Evolutionary conservation across 2,329 filamentous ascomycete genomes (phyloP), one percentile per base, ranked within the genome.

Genomic region (Xylaria sp.): DNA sequence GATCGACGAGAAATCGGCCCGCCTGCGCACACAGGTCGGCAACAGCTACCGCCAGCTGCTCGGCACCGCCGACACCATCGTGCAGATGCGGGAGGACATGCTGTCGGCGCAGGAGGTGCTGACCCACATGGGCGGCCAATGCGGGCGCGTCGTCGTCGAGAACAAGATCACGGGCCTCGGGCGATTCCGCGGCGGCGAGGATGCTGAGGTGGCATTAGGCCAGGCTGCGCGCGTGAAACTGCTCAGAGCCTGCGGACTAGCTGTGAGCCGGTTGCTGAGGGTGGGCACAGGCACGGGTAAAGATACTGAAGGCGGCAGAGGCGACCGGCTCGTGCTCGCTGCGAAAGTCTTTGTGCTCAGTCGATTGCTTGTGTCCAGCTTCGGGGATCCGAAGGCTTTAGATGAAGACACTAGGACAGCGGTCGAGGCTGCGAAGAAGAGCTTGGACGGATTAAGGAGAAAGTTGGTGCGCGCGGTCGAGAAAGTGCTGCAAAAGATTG

Each of bases 31-130:
- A 19, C 86, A 89, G 77, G 89, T 91, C 69, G 89, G 89, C 72
- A 85, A 82, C 67, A 89, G 87, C 76, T 98, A 98, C 81, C 92
- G 95, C 73, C 93, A 96, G 75, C 89, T 98, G 8, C 89, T 98
- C 30, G 93, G 93, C 61, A 98, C 95, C 0, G 95, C 95, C 63
- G 94, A 98, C 81, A 90, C 90, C n/a, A 98, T 98, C 73, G 92
- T 98, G 63, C 87, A 90, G 69, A 97, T 98, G 93, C 92, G 93
- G 73, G 81, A 81, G 47, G 90, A 95, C 77, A 95, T 96, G 82
- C 87, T 90, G 69, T 82, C 84, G 12, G 91, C 93, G 17, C 93
- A 97, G 79, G 82, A 85, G 4, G 87, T 90, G 45, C 85, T 98
- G 60, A 87, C 87, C 17, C 85, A 85, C 67, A 91, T 97, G 82